These are phyloP conservation scores for Amniculicola lignicola DNA, from an alignment of 495 filamentous ascomycete species.

Conservation along the genomic window DNA sequence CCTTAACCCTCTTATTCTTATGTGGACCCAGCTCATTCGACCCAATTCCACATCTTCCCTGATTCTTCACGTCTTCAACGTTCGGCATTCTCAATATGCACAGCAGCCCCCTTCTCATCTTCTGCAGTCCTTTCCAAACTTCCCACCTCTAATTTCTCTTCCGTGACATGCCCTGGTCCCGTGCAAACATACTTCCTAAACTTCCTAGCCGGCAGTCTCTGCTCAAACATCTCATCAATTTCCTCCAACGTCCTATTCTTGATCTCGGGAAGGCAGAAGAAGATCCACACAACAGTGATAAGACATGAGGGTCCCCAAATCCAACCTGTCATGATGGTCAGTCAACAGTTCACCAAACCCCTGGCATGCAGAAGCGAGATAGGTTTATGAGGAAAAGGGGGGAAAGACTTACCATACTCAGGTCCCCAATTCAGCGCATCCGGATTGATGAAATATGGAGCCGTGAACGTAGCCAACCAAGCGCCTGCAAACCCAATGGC, in stretches of 20 bases:
- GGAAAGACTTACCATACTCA: constrained; percentile 43
- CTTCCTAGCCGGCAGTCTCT: constrained; percentile 46
- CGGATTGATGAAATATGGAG: constrained; percentile 62
- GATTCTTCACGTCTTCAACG: too few species aligned
- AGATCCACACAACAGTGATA: constrained; percentile 48
- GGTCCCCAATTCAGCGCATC: constrained; percentile 55
- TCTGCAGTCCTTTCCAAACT: too few species aligned
- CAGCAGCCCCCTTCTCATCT: too few species aligned
- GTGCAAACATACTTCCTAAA: constrained; percentile 50
- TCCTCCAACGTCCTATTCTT: constrained; percentile 53
- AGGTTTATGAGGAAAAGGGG: neutral
- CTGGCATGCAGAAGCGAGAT: too few species aligned
- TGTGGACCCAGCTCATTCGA: too few species aligned
- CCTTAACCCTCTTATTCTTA: too few species aligned
- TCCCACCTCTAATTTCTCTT: constrained; percentile 10
- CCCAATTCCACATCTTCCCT: too few species aligned
- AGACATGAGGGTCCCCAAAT: constrained; percentile 49
- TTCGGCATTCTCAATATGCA: too few species aligned
- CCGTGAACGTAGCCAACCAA: constrained; percentile 58
- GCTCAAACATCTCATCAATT: constrained; percentile 57
- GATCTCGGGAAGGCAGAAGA: constrained; percentile 53
- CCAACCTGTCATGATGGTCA: constrained; percentile 43
- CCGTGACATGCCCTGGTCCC: constrained; percentile 12
- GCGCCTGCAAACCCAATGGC: constrained; percentile 53
- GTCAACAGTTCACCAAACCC: too few species aligned